phyloP scores from a whole-genome alignment of 805 yeast species.

The Lipomyces oligophaga region DNA sequence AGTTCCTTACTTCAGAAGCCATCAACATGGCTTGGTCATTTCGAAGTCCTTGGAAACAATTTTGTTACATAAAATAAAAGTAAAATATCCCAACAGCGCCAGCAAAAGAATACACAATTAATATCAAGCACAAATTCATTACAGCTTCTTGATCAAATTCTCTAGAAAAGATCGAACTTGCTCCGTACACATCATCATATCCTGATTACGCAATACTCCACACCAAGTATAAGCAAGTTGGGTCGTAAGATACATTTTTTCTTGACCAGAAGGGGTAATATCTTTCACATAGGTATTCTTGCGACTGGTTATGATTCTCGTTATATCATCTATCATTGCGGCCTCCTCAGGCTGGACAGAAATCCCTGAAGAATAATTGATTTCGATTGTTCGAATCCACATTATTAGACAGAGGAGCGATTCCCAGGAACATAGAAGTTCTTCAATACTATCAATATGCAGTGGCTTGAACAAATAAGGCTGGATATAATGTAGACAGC shows the following conservation, averaged over 20 bases:
- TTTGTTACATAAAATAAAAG: too few species aligned
- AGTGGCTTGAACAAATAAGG: constrained; percentile 9
- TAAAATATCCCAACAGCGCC: too few species aligned
- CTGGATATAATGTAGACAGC: constrained; percentile 9
- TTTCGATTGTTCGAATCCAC: constrained; percentile 19
- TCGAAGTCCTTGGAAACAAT: too few species aligned
- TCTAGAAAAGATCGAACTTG: constrained; percentile 11
- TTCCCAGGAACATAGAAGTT: constrained; percentile 15
- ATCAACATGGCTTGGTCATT: too few species aligned
- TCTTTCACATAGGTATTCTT: constrained; percentile 8
- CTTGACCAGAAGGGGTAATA: constrained; percentile 5
- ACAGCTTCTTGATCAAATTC: constrained; percentile 9
- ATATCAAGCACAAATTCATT: neutral
- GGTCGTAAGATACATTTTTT: constrained; percentile 17
- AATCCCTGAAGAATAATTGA: constrained; percentile 9
- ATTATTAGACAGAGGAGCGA: constrained; percentile 13
- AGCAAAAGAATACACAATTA: too few species aligned
- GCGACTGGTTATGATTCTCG: constrained; percentile 10
- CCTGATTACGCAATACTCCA: constrained; percentile 9
- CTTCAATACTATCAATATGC: constrained; percentile 11
- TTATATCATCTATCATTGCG: constrained; percentile 14
- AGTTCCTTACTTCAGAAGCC: too few species aligned
- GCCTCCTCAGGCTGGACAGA: constrained; percentile 18
- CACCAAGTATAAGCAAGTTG: constrained; percentile 17
- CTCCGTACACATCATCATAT: constrained; percentile 5